Base-by-base conservation (phyloP, 169 alveolate genomes). In the Fabrea salina region DNA sequence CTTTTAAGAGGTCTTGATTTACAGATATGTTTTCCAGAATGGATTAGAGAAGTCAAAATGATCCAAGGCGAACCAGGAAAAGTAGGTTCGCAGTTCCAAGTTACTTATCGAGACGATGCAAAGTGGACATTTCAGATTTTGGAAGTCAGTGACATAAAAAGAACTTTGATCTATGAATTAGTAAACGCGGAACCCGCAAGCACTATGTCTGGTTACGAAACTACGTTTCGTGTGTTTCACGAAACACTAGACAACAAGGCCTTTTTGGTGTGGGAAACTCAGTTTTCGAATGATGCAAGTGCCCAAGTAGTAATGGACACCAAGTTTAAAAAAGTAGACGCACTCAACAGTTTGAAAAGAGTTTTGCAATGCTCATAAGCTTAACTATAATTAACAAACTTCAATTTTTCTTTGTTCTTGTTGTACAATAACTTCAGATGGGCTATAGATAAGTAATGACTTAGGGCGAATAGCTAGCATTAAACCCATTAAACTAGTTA, bases 31-130 rank as follows among this genome's bases (percentile, higher is more conserved):
- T n/a, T n/a, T 27, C 68, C 68, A 22, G 16, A n/a, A n/a, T 56
- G 37, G 27, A 35, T 56, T 16, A 19, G 19, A n/a, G 27, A 56
- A 1, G 37, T 56, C 11, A 0, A 25, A 13, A 19, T 16, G 41
- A n/a, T n/a, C 1, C 40, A 56, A 56, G 68, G 68, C 25, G 41
- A 56, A 27, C 37, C 68, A n/a, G 68, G 68, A n/a, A 22, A 56
- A 56, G 68, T 56, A 11, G 68, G 68, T 11, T n/a, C 68, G 19
- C 11, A n/a, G 27, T n/a, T 56, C 1, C 27, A 27, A 56, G 16
- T 56, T 16, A 27, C 27, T 27, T 56, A 22, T 56, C 16, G 40
- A 56, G 27, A n/a, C 13, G 68, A 35, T 3, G 16, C 27, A 13
- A 16, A 56, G 11, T 56, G 68, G 68, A 27, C 37, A 56, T 16